Base-by-base conservation (phyloP, 2,329 filamentous ascomycete species). In the Colletotrichum navitas region DNA sequence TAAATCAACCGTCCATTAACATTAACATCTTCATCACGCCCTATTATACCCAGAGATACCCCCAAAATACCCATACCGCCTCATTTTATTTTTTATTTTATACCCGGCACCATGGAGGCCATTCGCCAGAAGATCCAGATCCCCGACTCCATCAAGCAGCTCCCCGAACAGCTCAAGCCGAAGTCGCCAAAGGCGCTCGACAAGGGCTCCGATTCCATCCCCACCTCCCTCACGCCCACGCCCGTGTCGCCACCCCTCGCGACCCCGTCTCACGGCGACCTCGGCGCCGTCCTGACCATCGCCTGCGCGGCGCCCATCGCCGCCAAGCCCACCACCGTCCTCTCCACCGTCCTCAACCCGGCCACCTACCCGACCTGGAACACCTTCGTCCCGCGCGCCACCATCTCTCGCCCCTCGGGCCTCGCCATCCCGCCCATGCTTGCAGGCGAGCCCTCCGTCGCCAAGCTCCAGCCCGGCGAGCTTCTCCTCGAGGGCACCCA, bases 301-400 rank as follows among this genome's bases (percentile, higher is more conserved):
- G 74, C 74, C 69, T 81, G 77, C 77, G 78, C 80, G 6, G 76
- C 77, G 41, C 73, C 68, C 72, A 80, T 83, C 73, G 75, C 76
- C 60, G 81, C 80, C 10, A 66, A 81, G 54, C 80, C 81, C 1
- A 73, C 70, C 11, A 73, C 72, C 36, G 80, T 78, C 62, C 72
- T 82, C 55, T 75, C 76, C 64, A 72, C 79, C 55, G 45, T 81
- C 41, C 74, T 81, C 54, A 75, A 80, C 54, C 73, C 80, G 34
- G 52, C 76, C 26, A 74, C 76, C 10, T 83, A 81, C 76, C 75
- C 78, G 5, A 54, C 71, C n/a, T 83, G 82, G 80, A 83, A 82
- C 76, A 74, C 74, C 55, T 82, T 81, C 72, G 73, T 78, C 63
- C 78, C 77, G 4, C 69, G 71, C 41, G 76, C 76, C 65, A 76